Evolutionary conservation across 2,329 filamentous ascomycete genomes (phyloP).

Genomic region (Penicillium hesseltinei): DNA sequence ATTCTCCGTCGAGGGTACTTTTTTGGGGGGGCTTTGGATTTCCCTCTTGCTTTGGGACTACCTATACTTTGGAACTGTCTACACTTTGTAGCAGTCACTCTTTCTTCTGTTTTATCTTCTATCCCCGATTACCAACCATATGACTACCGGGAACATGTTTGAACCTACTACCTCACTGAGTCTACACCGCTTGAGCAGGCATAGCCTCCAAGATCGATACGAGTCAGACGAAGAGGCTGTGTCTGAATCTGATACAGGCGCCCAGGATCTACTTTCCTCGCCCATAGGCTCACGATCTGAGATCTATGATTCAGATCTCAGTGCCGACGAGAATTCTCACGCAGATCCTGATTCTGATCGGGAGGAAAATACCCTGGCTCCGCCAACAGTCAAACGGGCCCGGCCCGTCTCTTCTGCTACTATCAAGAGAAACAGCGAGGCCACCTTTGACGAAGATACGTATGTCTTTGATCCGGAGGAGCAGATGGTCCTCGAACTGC

Average conservation of each 20-base stretch:
- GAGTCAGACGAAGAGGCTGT: constrained; percentile 42
- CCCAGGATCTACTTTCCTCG: constrained; percentile 34
- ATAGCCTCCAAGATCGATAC: constrained; percentile 34
- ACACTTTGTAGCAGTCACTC: constrained; percentile 4
- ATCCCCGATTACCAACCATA: neutral
- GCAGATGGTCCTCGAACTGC: constrained; percentile 34
- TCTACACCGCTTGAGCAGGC: constrained; percentile 33
- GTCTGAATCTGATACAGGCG: constrained; percentile 37
- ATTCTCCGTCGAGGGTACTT: neutral
- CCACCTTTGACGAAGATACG: constrained; percentile 32
- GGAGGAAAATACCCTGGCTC: constrained; percentile 24
- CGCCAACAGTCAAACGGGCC: constrained; percentile 23
- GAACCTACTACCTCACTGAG: constrained; percentile 26
- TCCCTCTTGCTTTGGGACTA: neutral
- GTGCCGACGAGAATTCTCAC: constrained; percentile 30
- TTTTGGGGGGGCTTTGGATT: neutral
- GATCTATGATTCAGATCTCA: constrained; percentile 32
- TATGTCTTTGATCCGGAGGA: constrained; percentile 35
- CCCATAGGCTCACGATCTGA: constrained; percentile 25
- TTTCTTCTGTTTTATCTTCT: neutral
- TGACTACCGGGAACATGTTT: constrained; percentile 27
- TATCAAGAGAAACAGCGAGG: constrained; percentile 34
- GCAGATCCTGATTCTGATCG: constrained; percentile 17
- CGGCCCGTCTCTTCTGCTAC: constrained; percentile 38
- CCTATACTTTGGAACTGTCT: constrained; percentile 4